A percentile compares a stretch with the other conserved stretches of the same genome.
phyloP scores from a whole-genome alignment of 805 yeast species.

The Brettanomyces anomalus region DNA sequence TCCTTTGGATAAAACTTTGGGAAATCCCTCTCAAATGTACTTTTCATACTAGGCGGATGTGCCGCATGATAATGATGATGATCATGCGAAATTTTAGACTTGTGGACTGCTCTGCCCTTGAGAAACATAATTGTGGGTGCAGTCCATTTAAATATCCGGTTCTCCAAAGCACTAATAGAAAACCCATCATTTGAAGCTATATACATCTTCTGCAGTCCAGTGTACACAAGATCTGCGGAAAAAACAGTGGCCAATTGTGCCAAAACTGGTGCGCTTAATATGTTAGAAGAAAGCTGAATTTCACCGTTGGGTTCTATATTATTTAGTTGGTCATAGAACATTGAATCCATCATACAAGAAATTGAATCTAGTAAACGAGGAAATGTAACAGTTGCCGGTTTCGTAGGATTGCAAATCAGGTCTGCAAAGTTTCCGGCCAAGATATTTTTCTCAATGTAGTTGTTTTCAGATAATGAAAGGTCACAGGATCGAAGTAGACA shows the following conservation, averaged over 20 bases:
- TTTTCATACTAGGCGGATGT: too few relatives aligned
- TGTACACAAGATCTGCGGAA: conserved; percentile 31
- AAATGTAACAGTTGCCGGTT: conserved; percentile 21
- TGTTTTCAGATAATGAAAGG: conserved; percentile 22
- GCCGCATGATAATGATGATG: too few relatives aligned
- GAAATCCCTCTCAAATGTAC: conserved; percentile 39
- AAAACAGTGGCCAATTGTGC: conserved; percentile 31
- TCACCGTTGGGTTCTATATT: conserved; percentile 1
- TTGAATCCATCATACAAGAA: conserved; percentile 32
- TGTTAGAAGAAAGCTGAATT: conserved; percentile 20
- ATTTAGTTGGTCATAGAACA: conserved; percentile 20
- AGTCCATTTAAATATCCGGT: conserved; percentile 80
- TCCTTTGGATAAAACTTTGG: conserved; percentile 28
- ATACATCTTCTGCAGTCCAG: conserved; percentile 52
- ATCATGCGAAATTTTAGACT: conserved; percentile 35
- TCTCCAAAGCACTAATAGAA: conserved; percentile 79
- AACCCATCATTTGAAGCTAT: conserved; percentile 74
- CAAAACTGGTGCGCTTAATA: conserved; percentile 30
- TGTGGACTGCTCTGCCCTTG: conserved; percentile 46
- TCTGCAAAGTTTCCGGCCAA: not conserved
- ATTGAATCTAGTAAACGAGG: conserved; percentile 40
- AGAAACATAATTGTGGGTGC: conserved; percentile 73
- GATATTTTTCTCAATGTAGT: conserved; percentile 18
- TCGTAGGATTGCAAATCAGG: not conserved
- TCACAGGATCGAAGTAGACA: conserved; percentile 43